phyloP scores from a whole-genome alignment of 1,139 yeast species.

The Meyerozyma sp. region DNA sequence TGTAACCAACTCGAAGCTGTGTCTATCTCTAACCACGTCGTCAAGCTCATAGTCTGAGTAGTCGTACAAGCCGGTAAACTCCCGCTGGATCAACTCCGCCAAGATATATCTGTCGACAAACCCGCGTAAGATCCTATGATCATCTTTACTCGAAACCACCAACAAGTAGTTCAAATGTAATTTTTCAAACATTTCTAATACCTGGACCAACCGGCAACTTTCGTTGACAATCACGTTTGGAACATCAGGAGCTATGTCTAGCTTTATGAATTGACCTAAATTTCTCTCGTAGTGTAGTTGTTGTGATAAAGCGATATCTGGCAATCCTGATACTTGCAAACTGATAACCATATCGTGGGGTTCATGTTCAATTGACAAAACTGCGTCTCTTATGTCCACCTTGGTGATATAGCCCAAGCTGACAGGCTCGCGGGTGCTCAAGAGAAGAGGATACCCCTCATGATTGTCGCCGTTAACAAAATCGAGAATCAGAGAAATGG shows the following conservation, averaged over 20 bases:
- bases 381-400: conserved; percentile 15
- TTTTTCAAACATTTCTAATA: conserved; percentile 38
- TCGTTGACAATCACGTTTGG: conserved; percentile 25
- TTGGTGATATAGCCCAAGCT: conserved; percentile 35
- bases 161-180: conserved; percentile 33
- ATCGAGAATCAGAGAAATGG: conserved; percentile 13
- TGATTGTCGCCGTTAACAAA: conserved; percentile 29
- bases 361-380: conserved; percentile 10
- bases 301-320: conserved; percentile 17
- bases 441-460: conserved; percentile 41
- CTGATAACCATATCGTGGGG: conserved; percentile 11
- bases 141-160: conserved; percentile 16
- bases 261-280: conserved; percentile 7
- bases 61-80: conserved; percentile 19
- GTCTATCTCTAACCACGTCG: conserved; percentile 11
- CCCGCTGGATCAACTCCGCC: conserved; percentile 24
- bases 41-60: conserved; percentile 8
- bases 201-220: conserved; percentile 28
- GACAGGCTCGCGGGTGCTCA: conserved; percentile 20
- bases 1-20: conserved; percentile 26
- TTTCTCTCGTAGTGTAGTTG: conserved; percentile 22
- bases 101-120: conserved; percentile 38
- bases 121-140: conserved; percentile 26
- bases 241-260: conserved; percentile 16
- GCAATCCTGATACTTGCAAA: conserved; percentile 19